Evolutionary conservation across 805 yeast species (phyloP).

Genomic region (Cephaloascus albidus): DNA sequence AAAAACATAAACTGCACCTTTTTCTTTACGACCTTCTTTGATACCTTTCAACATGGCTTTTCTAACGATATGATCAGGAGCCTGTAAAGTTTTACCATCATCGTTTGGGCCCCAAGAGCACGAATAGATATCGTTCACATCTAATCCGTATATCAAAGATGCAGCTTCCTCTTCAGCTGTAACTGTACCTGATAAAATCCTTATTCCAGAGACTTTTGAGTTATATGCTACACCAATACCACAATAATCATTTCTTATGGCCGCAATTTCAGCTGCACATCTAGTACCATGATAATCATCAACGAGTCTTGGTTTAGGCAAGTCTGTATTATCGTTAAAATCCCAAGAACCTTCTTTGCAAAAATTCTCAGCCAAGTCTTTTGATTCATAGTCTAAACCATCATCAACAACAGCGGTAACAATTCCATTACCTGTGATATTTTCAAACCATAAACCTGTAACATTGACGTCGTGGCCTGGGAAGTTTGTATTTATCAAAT

Average conservation of each 20-base stretch:
- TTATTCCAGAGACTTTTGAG: constrained; percentile 79
- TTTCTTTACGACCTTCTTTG: constrained; percentile 67
- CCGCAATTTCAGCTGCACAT: constrained; percentile 97
- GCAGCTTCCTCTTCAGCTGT: constrained; percentile 87
- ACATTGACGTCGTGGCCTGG: constrained; percentile 87
- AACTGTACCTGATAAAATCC: constrained; percentile 76
- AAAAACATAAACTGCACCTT: constrained; percentile 87
- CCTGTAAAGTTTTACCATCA: constrained; percentile 80
- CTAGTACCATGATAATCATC: constrained; percentile 95
- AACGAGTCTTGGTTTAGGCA: constrained; percentile 70
- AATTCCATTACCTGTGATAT: constrained; percentile 72
- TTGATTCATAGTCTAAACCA: constrained; percentile 77
- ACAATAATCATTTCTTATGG: constrained; percentile 70
- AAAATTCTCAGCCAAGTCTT: constrained; percentile 65
- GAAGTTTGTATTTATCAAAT: constrained; percentile 60
- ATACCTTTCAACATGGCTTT: constrained; percentile 82
- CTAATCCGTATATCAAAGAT: constrained; percentile 71
- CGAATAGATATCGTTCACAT: constrained; percentile 85
- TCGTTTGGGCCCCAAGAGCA: constrained; percentile 99
- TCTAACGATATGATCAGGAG: constrained; percentile 69
- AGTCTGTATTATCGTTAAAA: constrained; percentile 63
- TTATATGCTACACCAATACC: constrained; percentile 96
- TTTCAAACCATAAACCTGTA: constrained; percentile 73
- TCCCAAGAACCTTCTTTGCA: constrained; percentile 85
- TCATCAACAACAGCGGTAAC: constrained; percentile 91